A percentile compares a stretch with the other conserved stretches of the same genome.
These are phyloP conservation scores for Cryptomeria japonica DNA, from an alignment of 75 land plant genomes.

Conservation along the genomic window DNA sequence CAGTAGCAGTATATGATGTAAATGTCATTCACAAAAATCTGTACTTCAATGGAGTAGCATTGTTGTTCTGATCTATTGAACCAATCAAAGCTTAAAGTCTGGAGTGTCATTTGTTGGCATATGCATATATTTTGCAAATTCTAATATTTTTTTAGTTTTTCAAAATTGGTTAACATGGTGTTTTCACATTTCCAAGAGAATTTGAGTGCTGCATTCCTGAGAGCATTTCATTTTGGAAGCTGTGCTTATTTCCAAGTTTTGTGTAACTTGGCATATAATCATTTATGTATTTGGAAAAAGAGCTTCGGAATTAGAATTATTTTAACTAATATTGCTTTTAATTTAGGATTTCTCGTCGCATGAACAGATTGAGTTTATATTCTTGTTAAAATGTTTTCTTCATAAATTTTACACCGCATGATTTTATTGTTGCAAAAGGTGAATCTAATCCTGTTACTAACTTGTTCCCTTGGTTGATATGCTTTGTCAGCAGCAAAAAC, in stretches of 20 bases:
- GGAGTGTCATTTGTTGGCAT: no score
- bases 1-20: no score
- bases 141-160: no score
- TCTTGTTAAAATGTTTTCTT: not conserved
- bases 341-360: not conserved
- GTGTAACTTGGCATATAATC: not conserved
- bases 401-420: not conserved
- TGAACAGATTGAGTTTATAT: not conserved
- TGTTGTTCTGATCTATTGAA: no score
- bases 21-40: no score
- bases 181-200: not conserved
- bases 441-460: conserved; percentile 11
- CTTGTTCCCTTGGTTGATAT: conserved; percentile 92
- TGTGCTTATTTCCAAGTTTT: not conserved
- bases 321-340: not conserved
- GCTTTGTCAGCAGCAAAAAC: conserved; percentile 68
- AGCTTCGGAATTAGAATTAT: not conserved
- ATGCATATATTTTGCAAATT: no score
- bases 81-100: no score
- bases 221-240: not conserved
- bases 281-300: not conserved
- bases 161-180: no score
- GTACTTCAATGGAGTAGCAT: no score
- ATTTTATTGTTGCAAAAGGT: not conserved
- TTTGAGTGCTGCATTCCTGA: not conserved